Evolutionary conservation across 208 protist genomes (phyloP), one percentile per base, ranked within the genome.

Genomic region (Crithidia brevicula): DNA sequence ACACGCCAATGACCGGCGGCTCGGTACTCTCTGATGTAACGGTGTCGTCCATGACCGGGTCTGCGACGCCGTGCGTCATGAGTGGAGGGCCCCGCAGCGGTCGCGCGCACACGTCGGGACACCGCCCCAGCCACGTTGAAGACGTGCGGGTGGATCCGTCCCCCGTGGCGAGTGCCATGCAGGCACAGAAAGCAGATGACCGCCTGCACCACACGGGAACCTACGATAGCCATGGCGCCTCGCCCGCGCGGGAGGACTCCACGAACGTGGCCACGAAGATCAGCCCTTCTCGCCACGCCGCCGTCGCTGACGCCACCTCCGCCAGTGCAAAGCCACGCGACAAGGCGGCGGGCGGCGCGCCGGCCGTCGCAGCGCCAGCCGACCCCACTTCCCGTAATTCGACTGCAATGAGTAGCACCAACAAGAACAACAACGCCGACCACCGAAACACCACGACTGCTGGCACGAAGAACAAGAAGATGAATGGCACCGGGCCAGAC

Each of bases 21-120:
- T 54, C 73, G 11, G 69, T 38, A 4, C 36, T 66, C 11, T 69
- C 56, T 5, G 67, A 68, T 33, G 60, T 74, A 38, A 74, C 73
- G 16, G 73, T 79, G 23, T 79, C 73, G 22, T 62, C 73, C 53
- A 73, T 73, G 54, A 79, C 73, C 2, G 73, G 56, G 36, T 61
- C 61, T 0, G 67, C 47, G 31, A 61, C 66, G 9, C 61, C 69
- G 23, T 42, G 54, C 38, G 15, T 43, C 9, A 1, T 9, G 31
- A 18, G 25, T 36, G 40, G 30, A 0, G 31, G n/a, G 18, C 11
- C 5, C 16, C 25, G 57, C 28, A 49, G 34, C 25, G 49, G 50
- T 25, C 58, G 49, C 27, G 22, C 53, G 6, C 52, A 59, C 65
- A 15, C 27, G n/a, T 25, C 38, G 18, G 52, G 45, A 22, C 22